phyloP scores from a whole-genome alignment of 306 rosid genomes.

The Begonia masoniana region DNA sequence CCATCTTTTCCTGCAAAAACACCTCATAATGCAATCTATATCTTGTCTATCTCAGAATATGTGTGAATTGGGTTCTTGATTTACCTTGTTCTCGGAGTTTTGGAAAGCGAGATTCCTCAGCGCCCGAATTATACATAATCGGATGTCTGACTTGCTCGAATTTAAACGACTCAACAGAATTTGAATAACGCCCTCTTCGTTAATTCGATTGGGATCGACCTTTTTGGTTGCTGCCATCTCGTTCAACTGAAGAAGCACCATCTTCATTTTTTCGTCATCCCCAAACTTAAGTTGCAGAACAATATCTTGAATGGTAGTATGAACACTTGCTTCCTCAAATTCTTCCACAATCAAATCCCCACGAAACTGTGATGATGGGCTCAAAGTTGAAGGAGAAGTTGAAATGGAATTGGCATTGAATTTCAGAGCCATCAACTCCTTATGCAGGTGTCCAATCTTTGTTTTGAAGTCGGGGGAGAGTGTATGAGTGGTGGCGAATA shows the following conservation, averaged over 20 bases:
- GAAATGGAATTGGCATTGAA: conserved; percentile 30
- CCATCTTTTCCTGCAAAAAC: conserved; percentile 59
- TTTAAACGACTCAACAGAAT: conserved; percentile 53
- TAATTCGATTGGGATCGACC: conserved; percentile 31
- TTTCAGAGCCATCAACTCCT: conserved; percentile 42
- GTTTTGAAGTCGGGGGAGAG: conserved; percentile 43
- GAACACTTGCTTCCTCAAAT: conserved; percentile 32
- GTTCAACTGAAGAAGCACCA: conserved; percentile 38
- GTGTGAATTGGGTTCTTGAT: not conserved
- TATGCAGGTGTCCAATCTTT: conserved; percentile 35
- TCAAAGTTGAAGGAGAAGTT: conserved; percentile 34
- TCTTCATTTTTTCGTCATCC: conserved; percentile 48
- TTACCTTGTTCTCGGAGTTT: conserved; percentile 53
- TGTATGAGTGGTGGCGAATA: conserved; percentile 42
- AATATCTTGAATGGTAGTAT: conserved; percentile 35
- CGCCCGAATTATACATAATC: conserved; percentile 35
- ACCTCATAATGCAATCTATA: not conserved
- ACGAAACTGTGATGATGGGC: conserved; percentile 26
- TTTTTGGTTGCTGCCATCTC: conserved; percentile 30
- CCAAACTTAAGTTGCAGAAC: conserved; percentile 57
- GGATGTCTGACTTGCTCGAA: conserved; percentile 33
- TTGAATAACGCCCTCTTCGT: conserved; percentile 38
- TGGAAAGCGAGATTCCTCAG: conserved; percentile 39
- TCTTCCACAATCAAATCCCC: conserved; percentile 38
- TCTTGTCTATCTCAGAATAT: not conserved